Conservation (phyloP, 1,284 basidiomycete species). For the Irpex sp. region DNA sequence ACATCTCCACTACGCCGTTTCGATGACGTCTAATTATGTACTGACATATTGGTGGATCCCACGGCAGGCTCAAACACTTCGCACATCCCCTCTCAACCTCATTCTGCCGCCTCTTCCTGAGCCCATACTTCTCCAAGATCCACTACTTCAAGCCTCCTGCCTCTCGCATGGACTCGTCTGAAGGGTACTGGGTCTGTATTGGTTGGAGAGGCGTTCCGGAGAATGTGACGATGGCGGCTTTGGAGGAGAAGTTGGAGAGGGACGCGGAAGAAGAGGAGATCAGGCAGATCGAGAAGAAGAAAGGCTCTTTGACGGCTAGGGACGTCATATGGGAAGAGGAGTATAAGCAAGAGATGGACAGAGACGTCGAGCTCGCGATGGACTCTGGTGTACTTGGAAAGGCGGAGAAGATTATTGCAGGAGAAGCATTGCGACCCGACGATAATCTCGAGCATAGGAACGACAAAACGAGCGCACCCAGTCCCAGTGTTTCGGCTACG, state of each 20-base stretch:
- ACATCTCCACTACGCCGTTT: neutral
- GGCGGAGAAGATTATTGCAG: neutral
- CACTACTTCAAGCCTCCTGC: conserved; percentile 62
- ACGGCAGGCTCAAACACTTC: conserved; percentile 71
- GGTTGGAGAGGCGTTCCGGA: conserved; percentile 44
- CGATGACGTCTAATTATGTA: neutral
- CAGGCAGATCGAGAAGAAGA: neutral
- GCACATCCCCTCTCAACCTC: conserved; percentile 53
- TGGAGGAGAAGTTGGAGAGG: neutral
- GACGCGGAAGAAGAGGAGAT: conserved; percentile 56
- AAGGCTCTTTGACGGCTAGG: neutral
- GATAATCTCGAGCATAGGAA: no score
- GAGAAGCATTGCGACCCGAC: neutral
- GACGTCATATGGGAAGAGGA: neutral
- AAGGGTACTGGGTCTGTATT: conserved; percentile 72
- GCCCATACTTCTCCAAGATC: conserved; percentile 57
- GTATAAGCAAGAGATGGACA: neutral
- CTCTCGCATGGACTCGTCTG: conserved; percentile 66
- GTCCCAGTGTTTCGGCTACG: no score
- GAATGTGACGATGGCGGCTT: neutral
- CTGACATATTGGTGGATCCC: neutral
- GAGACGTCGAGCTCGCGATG: neutral
- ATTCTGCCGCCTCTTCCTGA: conserved; percentile 50
- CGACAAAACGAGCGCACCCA: no score
- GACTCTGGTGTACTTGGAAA: neutral